Evolutionary conservation across 495 filamentous ascomycete genomes (phyloP).

Genomic region (Darksidea phi): DNA sequence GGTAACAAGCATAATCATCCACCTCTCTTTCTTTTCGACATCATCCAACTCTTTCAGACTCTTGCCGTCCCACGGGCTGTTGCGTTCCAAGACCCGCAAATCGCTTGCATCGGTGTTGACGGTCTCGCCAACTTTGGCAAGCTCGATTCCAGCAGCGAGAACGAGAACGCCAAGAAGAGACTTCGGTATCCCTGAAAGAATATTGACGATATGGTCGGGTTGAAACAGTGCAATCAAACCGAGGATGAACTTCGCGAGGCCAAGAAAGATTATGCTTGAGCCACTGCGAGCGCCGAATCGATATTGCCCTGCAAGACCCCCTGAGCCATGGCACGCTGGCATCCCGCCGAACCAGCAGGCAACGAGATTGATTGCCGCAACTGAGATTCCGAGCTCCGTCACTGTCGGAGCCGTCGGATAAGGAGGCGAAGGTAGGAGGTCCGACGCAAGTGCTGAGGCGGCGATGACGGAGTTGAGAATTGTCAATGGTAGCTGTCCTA

Average conservation of each 20-base stretch:
- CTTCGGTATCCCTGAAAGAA: slow-evolving; percentile 69
- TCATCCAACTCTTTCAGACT: slow-evolving; percentile 49
- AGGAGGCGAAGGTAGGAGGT: slow-evolving; percentile 66
- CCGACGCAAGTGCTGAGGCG: slow-evolving; percentile 67
- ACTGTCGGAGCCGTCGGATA: slow-evolving; percentile 57
- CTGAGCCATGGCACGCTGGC: slow-evolving; percentile 93
- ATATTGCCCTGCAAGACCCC: slow-evolving; percentile 84
- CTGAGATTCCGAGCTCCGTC: slow-evolving; percentile 74
- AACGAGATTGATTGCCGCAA: slow-evolving; percentile 76
- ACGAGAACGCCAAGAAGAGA: slow-evolving; percentile 83
- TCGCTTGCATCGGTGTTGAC: slow-evolving; percentile 73
- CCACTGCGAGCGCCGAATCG: slow-evolving; percentile 89
- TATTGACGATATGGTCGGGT: slow-evolving; percentile 52
- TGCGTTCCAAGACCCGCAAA: slow-evolving; percentile 47
- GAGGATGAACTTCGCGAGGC: slow-evolving; percentile 69
- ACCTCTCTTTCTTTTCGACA: slow-evolving; percentile 65
- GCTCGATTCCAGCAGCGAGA: slow-evolving; percentile 79
- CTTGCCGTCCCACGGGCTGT: slow-evolving; percentile 34
- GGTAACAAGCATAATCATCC: slow-evolving; percentile 86
- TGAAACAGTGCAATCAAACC: slow-evolving; percentile 59
- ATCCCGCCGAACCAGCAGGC: slow-evolving; percentile 91
- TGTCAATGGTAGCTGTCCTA: slow-evolving; percentile 87
- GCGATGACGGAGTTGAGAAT: slow-evolving; percentile 89
- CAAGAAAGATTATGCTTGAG: slow-evolving; percentile 75
- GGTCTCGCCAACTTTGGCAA: slow-evolving; percentile 78